A percentile compares a stretch with the other conserved stretches of the same genome.
Evolutionary conservation across 768 basidiomycete species (phyloP).

Genomic region (Suillus americanus): DNA sequence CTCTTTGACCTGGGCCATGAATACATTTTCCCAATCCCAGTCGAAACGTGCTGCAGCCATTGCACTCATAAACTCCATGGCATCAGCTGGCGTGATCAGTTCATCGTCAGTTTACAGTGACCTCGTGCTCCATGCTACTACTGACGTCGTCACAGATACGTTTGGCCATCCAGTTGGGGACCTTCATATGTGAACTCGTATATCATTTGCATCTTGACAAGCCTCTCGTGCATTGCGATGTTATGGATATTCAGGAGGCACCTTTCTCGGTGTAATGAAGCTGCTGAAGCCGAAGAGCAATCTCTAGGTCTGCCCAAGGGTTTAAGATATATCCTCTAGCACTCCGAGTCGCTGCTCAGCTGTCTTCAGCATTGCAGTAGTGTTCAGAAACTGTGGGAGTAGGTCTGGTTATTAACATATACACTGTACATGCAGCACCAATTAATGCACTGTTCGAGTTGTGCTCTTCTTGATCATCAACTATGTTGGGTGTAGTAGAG

Average conservation of each 20-base stretch:
- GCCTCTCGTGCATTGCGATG: conserved; percentile 47
- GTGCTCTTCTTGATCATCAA: too few species aligned
- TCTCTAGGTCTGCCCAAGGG: conserved; percentile 34
- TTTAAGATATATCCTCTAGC: conserved; percentile 46
- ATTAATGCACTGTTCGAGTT: too few species aligned
- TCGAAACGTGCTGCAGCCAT: conserved; percentile 82
- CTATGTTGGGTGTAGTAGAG: too few species aligned
- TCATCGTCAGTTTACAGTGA: conserved; percentile 58
- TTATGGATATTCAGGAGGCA: conserved; percentile 46
- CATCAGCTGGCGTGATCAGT: conserved; percentile 75
- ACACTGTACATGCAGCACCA: too few species aligned
- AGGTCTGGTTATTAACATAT: too few species aligned
- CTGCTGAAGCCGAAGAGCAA: conserved; percentile 37
- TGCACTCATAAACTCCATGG: conserved; percentile 76
- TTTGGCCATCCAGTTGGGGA: conserved; percentile 69
- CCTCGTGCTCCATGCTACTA: background rate
- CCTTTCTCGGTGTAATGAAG: conserved; percentile 39
- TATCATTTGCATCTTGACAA: conserved; percentile 65
- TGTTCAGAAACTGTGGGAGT: too few species aligned
- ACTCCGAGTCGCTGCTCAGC: too few species aligned
- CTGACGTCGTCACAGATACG: conserved; percentile 39
- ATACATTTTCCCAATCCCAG: conserved; percentile 68
- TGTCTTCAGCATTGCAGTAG: too few species aligned
- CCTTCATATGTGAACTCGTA: conserved; percentile 70
- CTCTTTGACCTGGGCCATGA: conserved; percentile 53